Base-by-base conservation (phyloP, 306 rosid genomes). In the Crotalaria pallida region DNA sequence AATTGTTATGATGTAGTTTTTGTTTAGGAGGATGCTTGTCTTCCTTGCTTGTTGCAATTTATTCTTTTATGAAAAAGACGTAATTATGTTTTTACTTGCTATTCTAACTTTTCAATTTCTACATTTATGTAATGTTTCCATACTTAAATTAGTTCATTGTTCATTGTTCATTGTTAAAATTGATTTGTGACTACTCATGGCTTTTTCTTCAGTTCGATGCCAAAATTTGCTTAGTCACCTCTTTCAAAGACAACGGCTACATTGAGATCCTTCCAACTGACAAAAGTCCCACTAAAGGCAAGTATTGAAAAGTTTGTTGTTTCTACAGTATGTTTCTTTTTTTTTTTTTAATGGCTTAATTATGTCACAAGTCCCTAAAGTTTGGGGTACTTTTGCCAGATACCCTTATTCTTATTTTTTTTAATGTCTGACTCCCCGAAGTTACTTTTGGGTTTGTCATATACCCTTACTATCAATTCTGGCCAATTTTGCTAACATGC, bases 201-300 rank as follows among this genome's bases (percentile, higher is more conserved):
- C 24, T 76, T 83, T 80, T 33, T 83, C 71, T 80, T 69, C 82
- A 94, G 99, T 94, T 87, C 69, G 88, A 61, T 21, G 91, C 96
- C 72, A 94, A 94, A 82, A 89, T 94, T 69, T 91, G 96, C 81
- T 63, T 94, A 48, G 83, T 94, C 69, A 94, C 99, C 47, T 94
- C 99, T 58, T 94, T 94, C 65, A 88, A 92, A 77, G 99, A 94
- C 65, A 87, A 97, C 36, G 83, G 89, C 82, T 94, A 83, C 41
- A 76, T 94, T 26, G 99, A 94, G 91, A 94, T 94, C 83, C 86
- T 86, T 80, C 99, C 99, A 10, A 94, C 90, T 44, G 83, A 91
- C 77, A 63, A 83, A 69, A 83, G 58, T 41, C 89, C 84, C 56
- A 56, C 75, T 6, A 85, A 83, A 86, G 99, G 99, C 81, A 82